Base-by-base conservation (phyloP, 306 rosid genomes). In the Senna tora region DNA sequence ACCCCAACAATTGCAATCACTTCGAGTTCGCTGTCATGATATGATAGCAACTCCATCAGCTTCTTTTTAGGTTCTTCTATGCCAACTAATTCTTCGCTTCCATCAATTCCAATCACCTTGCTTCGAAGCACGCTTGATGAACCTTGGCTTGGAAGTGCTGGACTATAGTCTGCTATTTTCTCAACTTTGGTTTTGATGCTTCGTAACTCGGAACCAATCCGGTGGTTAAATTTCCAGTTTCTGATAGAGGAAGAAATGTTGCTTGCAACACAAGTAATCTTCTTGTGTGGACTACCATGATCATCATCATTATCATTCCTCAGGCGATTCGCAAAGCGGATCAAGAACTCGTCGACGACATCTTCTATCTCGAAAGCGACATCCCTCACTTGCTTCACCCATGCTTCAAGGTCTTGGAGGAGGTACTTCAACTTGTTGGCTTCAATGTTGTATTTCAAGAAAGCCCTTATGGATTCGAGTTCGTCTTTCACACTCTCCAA, bases 191-290 rank as follows among this genome's bases (percentile, higher is more conserved):
- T 0, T 53, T 64, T 74, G 28, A 64, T 53, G 6, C 9, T 2
- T 30, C 1, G 30, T 21, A 64, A 42, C 25, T 50, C 41, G 13
- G 51, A 34, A 20, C 70, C 71, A 50, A 63, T 38, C 17, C 16
- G 65, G 32, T 3, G 65, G 41, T 60, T 39, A 51, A 45, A 32
- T 51, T 74, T 74, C 65, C 55, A 4, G 3, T 9, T 53, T 62
- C 22, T 65, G 55, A 64, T 8, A 0, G 20, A 10, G 16, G 3
- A 46, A 25, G n/a, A 30, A 5, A 51, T 21, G n/a, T n/a, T 21
- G 2, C 1, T 0, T 1, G 39, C 6, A 53, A 20, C 46, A 19
- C 30, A 25, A 25, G 30, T 25, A 25, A 25, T 25, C 3, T 25
- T 25, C 30, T 25, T 25, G 30, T 25, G 1, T 1, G 30, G 30